A percentile compares a stretch with the other conserved stretches of the same genome.
Evolutionary conservation across 1,284 basidiomycete genomes (phyloP).

Genomic region (Boletus calvinii): DNA sequence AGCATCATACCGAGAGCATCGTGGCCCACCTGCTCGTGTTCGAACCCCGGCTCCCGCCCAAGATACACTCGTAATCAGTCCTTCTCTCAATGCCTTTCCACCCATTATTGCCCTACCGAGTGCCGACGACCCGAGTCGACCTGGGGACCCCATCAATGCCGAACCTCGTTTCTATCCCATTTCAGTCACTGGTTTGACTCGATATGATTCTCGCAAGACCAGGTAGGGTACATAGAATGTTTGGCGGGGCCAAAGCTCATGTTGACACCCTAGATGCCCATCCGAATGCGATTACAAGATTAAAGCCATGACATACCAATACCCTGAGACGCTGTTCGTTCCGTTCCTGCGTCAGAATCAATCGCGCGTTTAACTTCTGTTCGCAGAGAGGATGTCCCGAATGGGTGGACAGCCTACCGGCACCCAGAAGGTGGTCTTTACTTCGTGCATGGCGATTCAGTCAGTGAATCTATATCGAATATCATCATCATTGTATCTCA

Average conservation of each 20-base stretch:
- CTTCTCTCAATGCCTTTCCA: neutral
- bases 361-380: neutral
- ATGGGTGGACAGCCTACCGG: constrained; percentile 26
- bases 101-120: constrained; percentile 9
- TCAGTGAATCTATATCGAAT: constrained; percentile 15
- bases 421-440: constrained; percentile 35
- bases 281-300: constrained; percentile 10
- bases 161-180: constrained; percentile 18
- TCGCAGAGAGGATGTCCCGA: constrained; percentile 16
- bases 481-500: neutral
- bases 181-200: constrained; percentile 11
- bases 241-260: constrained; percentile 3
- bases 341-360: neutral
- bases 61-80: neutral
- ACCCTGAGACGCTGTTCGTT: constrained; percentile 23
- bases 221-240: constrained; percentile 13
- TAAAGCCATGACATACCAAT: constrained; percentile 20
- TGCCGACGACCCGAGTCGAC: constrained; percentile 7
- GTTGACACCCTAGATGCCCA: constrained; percentile 6
- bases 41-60: constrained; percentile 5
- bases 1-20: constrained; percentile 27
- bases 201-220: constrained; percentile 17
- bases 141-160: constrained; percentile 3
- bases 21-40: constrained; percentile 13
- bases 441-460: constrained; percentile 27